A percentile compares a stretch with the other conserved stretches of the same genome.
Evolutionary conservation across 306 rosid genomes (phyloP).

Genomic region (Morella rubra): DNA sequence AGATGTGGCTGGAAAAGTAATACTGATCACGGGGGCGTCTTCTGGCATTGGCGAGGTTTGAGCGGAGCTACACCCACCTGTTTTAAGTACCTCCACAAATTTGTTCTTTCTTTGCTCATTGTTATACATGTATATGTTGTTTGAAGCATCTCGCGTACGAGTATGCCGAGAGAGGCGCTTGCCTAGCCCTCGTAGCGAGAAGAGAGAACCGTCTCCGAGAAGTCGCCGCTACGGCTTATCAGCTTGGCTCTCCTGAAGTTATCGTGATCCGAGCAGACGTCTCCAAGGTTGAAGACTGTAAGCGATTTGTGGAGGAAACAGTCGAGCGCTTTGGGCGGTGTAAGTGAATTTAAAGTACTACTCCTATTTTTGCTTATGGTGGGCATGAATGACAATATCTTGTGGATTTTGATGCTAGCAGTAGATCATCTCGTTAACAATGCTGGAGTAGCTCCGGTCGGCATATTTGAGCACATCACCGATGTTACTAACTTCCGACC

Average conservation of each 20-base stretch:
- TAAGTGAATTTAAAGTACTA: conserved; percentile 1
- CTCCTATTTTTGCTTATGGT: not conserved
- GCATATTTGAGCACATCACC: conserved; percentile 45
- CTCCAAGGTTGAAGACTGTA: conserved; percentile 41
- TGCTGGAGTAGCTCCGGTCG: conserved; percentile 49
- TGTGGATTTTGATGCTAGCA: conserved; percentile 2
- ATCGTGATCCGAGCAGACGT: conserved; percentile 45
- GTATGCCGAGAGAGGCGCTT: conserved; percentile 49
- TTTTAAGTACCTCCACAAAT: not conserved
- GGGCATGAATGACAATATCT: not conserved
- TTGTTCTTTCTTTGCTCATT: too few relatives aligned
- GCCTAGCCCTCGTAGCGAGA: conserved; percentile 49
- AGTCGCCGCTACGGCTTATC: conserved; percentile 33
- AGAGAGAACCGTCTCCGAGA: conserved; percentile 38
- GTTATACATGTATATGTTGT: not conserved
- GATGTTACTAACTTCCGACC: conserved; percentile 39
- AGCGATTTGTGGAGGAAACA: conserved; percentile 36
- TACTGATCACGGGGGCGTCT: conserved; percentile 58
- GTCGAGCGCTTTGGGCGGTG: conserved; percentile 43
- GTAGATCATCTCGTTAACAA: conserved; percentile 75
- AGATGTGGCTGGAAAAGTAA: conserved; percentile 59
- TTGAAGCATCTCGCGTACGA: conserved; percentile 47
- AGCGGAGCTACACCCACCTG: not conserved
- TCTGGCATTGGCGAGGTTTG: conserved; percentile 63
- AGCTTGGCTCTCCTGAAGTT: conserved; percentile 42